Base-by-base conservation (phyloP, 129 eudicot species). In the Saussurea involucrata region DNA sequence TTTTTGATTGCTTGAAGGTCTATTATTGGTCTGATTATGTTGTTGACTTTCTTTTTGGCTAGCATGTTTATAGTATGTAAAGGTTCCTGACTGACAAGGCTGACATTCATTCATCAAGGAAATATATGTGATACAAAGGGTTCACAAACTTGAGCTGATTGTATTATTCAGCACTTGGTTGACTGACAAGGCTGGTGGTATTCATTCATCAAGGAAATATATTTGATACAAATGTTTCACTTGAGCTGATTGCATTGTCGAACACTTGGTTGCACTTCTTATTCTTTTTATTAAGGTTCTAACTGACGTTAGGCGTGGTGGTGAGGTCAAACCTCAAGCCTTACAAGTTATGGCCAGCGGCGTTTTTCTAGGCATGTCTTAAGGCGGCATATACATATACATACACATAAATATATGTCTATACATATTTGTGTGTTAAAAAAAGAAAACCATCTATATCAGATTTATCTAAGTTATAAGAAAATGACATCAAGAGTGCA, bases 1-100 rank as follows among this genome's bases (percentile, higher is more conserved):
- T n/a, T 70, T 12, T 24, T 71, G 36, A 71, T 69, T 44, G 24
- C 24, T 70, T 70, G 34, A 42, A 40, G 63, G 74, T 44, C 58
- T 13, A 21, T 6, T 53, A 17, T 53, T 53, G 61, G 61, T 53
- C 49, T 40, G 49, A 40, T 40, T 40, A 40, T 53, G 22, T 53
- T 53, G 61, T 53, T 9, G 21, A 6, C 21, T 53, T 53, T 53
- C 22, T 53, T 17, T 53, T 53, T n/a, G 8, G n/a, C 61, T 17
- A 53, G 61, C 5, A 53, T n/a, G 8, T n/a, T 46, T 53, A n/a
- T 53, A 53, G 5, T 53, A 53, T 53, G 21, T 53, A 17, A 53
- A 53, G 61, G 61, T 53, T 7, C 61, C 22, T 53, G 61, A 17
- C 61, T n/a, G 61, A 53, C 22, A 49, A 53, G 22, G 21, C 21